A percentile compares a stretch with the other conserved stretches of the same genome.
phyloP scores from a whole-genome alignment of 345 rosid genomes.

The Triadica sebifera region DNA sequence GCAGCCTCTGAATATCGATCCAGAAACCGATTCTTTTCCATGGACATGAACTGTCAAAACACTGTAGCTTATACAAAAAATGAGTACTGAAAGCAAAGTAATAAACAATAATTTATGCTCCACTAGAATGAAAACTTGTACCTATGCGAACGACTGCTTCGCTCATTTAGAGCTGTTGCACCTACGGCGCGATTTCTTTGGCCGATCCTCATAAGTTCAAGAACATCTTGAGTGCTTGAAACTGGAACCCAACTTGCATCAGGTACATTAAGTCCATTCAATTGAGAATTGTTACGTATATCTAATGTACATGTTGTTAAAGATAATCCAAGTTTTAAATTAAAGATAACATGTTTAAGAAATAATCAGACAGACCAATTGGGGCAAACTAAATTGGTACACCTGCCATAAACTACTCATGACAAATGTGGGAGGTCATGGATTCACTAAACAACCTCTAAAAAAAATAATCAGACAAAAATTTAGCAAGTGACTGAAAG shows the following conservation, averaged over 20 bases:
- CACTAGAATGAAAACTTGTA: conserved; percentile 11
- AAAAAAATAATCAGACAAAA: not conserved
- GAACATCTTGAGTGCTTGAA: conserved; percentile 77
- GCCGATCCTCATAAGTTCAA: conserved; percentile 87
- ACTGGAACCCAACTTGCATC: conserved; percentile 93
- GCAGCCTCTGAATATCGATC: conserved; percentile 80
- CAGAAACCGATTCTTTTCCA: conserved; percentile 79
- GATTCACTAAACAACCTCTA: too few species aligned
- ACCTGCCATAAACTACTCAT: too few species aligned
- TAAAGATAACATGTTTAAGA: too few species aligned
- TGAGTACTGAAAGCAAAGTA: too few species aligned
- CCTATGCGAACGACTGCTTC: conserved; percentile 99
- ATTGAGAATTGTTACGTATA: conserved; percentile 82
- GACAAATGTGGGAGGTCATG: not conserved
- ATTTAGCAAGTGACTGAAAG: conserved; percentile 22
- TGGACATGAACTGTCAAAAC: conserved; percentile 88
- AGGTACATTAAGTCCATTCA: conserved; percentile 95
- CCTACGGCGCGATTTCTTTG: conserved; percentile 94
- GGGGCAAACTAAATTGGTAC: too few species aligned
- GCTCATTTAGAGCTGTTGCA: conserved; percentile 90
- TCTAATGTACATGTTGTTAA: conserved; percentile 72
- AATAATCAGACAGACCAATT: too few species aligned
- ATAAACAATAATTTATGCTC: too few species aligned
- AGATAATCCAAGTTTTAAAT: conserved; percentile 20
- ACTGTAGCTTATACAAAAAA: conserved; percentile 35